Conservation (phyloP, 805 yeast genomes). For the Metschnikowia dekortorum region DNA sequence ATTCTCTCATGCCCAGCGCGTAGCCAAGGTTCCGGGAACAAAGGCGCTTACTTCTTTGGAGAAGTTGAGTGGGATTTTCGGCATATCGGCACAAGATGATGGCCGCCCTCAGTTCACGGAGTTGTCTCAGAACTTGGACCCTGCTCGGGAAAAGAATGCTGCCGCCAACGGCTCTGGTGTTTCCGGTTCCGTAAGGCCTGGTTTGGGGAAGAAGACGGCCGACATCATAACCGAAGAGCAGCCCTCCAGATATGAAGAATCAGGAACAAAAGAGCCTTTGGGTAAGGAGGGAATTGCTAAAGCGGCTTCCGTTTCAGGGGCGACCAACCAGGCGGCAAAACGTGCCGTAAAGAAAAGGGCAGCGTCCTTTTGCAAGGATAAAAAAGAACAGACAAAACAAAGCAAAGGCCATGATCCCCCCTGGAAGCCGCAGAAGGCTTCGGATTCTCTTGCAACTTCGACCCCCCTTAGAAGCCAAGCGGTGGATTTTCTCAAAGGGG, state of each 20-base stretch:
- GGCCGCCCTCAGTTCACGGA: too few relatives aligned
- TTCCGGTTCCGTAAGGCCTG: too few relatives aligned
- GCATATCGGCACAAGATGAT: background rate
- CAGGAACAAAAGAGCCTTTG: too few relatives aligned
- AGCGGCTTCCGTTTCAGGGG: background rate
- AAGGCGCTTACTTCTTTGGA: background rate
- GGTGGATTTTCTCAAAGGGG: background rate
- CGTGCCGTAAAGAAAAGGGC: background rate
- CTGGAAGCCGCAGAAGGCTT: background rate
- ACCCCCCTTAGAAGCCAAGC: background rate
- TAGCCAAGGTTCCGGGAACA: background rate
- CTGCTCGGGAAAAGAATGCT: too few relatives aligned
- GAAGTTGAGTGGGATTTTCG: background rate
- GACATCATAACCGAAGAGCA: too few relatives aligned
- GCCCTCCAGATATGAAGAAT: too few relatives aligned
- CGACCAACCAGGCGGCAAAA: background rate
- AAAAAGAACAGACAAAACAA: background rate
- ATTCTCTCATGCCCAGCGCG: background rate
- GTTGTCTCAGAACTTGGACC: too few relatives aligned
- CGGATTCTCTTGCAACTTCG: background rate
- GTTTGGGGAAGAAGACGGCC: too few relatives aligned
- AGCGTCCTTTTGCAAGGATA: background rate
- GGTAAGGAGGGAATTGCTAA: too few relatives aligned
- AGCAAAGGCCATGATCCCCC: background rate
- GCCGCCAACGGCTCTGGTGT: too few relatives aligned